These are phyloP conservation scores for Parachaetomium inaequale DNA, from an alignment of 495 filamentous ascomycete species.

Conservation along the genomic window DNA sequence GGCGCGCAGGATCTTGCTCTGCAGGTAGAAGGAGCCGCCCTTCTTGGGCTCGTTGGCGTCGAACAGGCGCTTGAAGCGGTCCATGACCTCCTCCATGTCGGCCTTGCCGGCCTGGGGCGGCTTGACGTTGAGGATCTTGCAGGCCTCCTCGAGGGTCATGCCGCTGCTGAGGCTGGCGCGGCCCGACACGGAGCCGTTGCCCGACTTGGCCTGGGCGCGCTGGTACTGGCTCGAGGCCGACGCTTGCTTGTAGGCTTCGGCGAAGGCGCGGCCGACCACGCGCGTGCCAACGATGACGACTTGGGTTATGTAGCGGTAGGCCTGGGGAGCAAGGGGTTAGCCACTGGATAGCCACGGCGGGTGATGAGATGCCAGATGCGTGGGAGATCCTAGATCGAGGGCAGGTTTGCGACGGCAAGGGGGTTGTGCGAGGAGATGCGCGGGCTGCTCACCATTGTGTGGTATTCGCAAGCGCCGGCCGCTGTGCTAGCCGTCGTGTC, in stretches of 20 bases:
- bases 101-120: slow-evolving; percentile 74
- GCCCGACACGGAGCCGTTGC: slow-evolving; percentile 36
- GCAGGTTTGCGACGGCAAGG: background rate
- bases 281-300: slow-evolving; percentile 84
- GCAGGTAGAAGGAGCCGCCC: slow-evolving; percentile 94
- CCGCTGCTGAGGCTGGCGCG: slow-evolving; percentile 56
- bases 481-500: slow-evolving; percentile 20
- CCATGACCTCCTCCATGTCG: slow-evolving; percentile 71
- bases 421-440: background rate
- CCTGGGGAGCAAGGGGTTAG: slow-evolving; percentile 49
- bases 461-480: slow-evolving; percentile 19
- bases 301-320: slow-evolving; percentile 91
- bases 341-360: background rate
- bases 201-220: slow-evolving; percentile 55
- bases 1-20: slow-evolving; percentile 91
- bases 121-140: slow-evolving; percentile 95
- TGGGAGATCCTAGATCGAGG: background rate
- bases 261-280: slow-evolving; percentile 88
- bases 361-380: too few species aligned
- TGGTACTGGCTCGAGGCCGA: slow-evolving; percentile 79
- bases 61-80: slow-evolving; percentile 91
- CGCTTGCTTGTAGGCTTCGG: slow-evolving; percentile 89
- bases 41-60: slow-evolving; percentile 91
- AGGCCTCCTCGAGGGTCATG: slow-evolving; percentile 91
- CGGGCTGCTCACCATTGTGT: slow-evolving; percentile 20